Base-by-base conservation (phyloP, 768 basidiomycete genomes). In the Mycena sanguinolenta region DNA sequence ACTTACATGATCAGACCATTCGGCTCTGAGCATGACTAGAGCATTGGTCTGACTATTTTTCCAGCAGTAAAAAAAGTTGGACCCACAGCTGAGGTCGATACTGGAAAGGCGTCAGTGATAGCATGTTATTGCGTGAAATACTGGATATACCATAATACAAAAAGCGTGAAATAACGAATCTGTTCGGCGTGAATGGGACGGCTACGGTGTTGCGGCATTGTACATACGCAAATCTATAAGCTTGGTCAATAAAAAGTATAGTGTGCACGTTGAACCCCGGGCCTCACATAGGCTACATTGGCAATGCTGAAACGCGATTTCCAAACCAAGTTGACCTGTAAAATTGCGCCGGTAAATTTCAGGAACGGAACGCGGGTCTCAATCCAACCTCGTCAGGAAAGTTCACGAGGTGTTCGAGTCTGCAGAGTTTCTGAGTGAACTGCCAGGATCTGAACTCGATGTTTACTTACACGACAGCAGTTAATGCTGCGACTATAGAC, bases 101-200 rank as follows among this genome's bases (percentile, higher is more conserved):
- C 67, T 69, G 52, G 23, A 21, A 36, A 38, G 19, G 23, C 2
- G 19, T 58, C 23, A 61, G 42, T n/a, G 27, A 61, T 23, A 13
- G 7, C 19, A 12, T 46, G 8, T 19, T 7, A 42, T 42, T 21
- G 12, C 32, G 1, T 25, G 23, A 36, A 50, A 44, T 17, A 4
- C 10, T 34, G 8, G 32, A 34, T 34, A 10, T 44, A 67, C 65
- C 17, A 53, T 25, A 60, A 57, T 5, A 28, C 67, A 30, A 68
- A 7, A 7, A 68, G 42, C 19, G 67, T 68, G 34, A 69, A 69
- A 52, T 69, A 63, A n/a, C 67, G 67, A 38, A 69, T 69, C 67
- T 69, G 25, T 14, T 4, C 2, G 21, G 32, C 3, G 19, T 28
- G 25, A 50, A 32, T 39, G 25, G 32, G 16, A 30, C 10, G 42